Evolutionary conservation across 495 filamentous ascomycete species (phyloP).

Genomic region (Penicillium turbatum): DNA sequence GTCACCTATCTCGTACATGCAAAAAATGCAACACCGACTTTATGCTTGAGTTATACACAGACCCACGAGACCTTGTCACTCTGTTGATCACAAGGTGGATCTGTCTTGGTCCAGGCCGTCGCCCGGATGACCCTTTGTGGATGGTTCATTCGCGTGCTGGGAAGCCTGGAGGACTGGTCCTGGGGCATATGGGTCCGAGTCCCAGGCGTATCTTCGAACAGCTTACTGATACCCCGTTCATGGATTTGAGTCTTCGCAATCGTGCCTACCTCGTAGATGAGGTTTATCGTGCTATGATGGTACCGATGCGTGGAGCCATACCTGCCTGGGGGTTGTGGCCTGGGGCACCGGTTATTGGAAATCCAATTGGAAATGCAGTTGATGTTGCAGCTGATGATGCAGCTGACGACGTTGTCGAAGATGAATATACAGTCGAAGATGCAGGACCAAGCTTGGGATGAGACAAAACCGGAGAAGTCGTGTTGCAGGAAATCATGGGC

Average conservation of each 20-base stretch:
- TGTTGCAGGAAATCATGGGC: no score
- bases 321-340: background rate
- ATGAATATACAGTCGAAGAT: no score
- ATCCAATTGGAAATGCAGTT: no score
- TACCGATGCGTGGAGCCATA: background rate
- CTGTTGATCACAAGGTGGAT: constrained; percentile 1
- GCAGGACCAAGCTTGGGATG: no score
- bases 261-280: background rate
- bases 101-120: background rate
- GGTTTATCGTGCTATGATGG: background rate
- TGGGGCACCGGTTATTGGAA: background rate
- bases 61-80: background rate
- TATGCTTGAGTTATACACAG: background rate
- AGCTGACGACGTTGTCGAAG: no score
- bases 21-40: background rate
- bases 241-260: background rate
- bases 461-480: no score
- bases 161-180: background rate
- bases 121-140: background rate
- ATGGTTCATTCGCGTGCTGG: background rate
- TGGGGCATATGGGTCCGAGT: background rate
- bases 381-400: no score
- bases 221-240: background rate
- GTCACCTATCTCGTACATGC: background rate
- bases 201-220: background rate